Base-by-base conservation (phyloP, 495 filamentous ascomycete species). In the Choiromyces venosus region DNA sequence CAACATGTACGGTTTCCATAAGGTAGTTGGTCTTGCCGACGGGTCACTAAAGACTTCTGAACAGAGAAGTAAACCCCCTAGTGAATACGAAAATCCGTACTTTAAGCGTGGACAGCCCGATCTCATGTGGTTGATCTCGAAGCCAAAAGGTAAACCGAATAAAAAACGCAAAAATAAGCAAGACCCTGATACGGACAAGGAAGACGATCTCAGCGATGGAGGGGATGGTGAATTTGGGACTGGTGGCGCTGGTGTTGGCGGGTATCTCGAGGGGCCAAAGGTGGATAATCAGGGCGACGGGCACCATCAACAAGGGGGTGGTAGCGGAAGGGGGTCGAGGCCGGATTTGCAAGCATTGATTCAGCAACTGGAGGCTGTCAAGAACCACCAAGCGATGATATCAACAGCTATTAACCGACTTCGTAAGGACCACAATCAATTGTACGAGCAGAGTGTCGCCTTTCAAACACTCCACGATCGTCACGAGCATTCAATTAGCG, bases 1-100 rank as follows among this genome's bases (percentile, higher is more conserved):
- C 74, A 99, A 99, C 80, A 98, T 99, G 95, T 99, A 99, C 82
- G 95, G 95, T 10, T 99, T 99, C 81, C 95, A 99, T 83, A 99
- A 99, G 85, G 92, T 94, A 69, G 96, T 99, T 14, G 95, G 95
- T 3, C 88, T 99, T 36, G 95, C 93, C 9, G 95, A 98, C 82
- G 97, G 97, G 81, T 97, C 94, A 0, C 95, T 98, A 91, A 92
- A 93, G 74, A 93, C 96, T 37, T 97, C 93, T 82, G 94, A 98
- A 83, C 89, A 93, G 71, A 96, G 97, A 81, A 94, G 93, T 81
- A 98, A 98, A 83, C 96, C 93, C 65, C 95, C 95, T 4, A 97
- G 94, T 86, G 94, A 98, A 86, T 99, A 98, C 81, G 92, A 91
- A 69, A 97, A 99, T 79, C 92, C 92, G 21, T 99, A 92, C 83